Conservation (phyloP, 2,329 filamentous ascomycete species). For the Beauveria australis region DNA sequence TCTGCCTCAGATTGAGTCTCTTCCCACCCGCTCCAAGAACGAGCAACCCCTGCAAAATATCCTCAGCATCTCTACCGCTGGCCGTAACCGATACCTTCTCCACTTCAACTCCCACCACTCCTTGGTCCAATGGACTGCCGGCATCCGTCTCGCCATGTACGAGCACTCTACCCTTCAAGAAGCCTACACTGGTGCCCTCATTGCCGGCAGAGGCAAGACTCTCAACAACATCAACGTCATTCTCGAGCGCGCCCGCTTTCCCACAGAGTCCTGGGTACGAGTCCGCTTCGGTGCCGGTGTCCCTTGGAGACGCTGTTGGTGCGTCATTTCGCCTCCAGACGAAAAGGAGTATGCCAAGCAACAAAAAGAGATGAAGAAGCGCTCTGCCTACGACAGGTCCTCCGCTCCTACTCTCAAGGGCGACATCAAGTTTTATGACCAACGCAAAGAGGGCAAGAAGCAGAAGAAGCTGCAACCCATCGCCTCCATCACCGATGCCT, state of each 20-base stretch:
- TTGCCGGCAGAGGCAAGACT: slow-evolving; percentile 84
- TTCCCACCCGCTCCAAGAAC: slow-evolving; percentile 70
- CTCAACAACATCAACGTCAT: slow-evolving; percentile 87
- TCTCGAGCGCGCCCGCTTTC: slow-evolving; percentile 70
- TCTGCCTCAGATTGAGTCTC: slow-evolving; percentile 63
- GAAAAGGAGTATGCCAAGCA: slow-evolving; percentile 84
- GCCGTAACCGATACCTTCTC: slow-evolving; percentile 87
- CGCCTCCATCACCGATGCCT: slow-evolving; percentile 83
- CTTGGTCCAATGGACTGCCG: slow-evolving; percentile 90
- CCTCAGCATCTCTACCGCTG: slow-evolving; percentile 89
- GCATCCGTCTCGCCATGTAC: slow-evolving; percentile 87
- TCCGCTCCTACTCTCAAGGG: slow-evolving; percentile 64
- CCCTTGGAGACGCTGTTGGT: slow-evolving; percentile 95
- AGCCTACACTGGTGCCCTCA: slow-evolving; percentile 90
- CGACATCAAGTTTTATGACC: slow-evolving; percentile 91
- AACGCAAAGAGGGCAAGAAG: slow-evolving; percentile 64
- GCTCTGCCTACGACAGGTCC: slow-evolving; percentile 72
- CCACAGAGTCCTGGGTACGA: slow-evolving; percentile 85
- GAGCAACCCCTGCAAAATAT: slow-evolving; percentile 88
- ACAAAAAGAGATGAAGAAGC: slow-evolving; percentile 75
- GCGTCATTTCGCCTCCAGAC: slow-evolving; percentile 83
- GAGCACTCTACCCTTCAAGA: slow-evolving; percentile 91
- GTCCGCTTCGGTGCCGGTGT: slow-evolving; percentile 94
- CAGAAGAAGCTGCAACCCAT: slow-evolving; percentile 88
- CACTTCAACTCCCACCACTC: slow-evolving; percentile 96